phyloP scores from a whole-genome alignment of 2,329 filamentous ascomycete species.

The Apiospora kogelbergensis region DNA sequence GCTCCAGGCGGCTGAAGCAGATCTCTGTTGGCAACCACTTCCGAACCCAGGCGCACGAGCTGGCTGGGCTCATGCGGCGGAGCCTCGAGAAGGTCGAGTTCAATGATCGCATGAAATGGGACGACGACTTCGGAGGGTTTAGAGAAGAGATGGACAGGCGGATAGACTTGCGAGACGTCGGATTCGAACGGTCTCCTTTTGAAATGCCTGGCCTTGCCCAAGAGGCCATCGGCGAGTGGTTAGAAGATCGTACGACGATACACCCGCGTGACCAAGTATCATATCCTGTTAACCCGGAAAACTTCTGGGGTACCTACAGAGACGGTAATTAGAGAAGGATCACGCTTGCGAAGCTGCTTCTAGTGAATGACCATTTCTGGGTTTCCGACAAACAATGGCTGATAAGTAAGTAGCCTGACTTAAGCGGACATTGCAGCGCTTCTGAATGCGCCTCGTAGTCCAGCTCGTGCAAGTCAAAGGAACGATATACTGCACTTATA shows the following conservation, averaged over 20 bases:
- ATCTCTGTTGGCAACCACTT: conserved; percentile 41
- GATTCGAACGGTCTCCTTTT: conserved; percentile 24
- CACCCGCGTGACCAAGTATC: not conserved
- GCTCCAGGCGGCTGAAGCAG: conserved; percentile 22
- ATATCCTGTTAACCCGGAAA: not conserved
- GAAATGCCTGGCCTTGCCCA: conserved; percentile 18
- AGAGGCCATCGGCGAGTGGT: conserved; percentile 22
- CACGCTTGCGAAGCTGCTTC: not conserved
- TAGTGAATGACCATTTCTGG: not conserved
- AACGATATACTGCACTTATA: too few species aligned
- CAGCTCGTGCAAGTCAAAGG: too few species aligned
- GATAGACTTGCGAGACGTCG: conserved; percentile 40
- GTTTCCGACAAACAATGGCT: not conserved
- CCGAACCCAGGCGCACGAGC: conserved; percentile 44
- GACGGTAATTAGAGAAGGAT: too few species aligned
- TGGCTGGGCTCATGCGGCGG: conserved; percentile 48
- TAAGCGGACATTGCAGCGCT: not conserved
- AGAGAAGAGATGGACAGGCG: conserved; percentile 35
- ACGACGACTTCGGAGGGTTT: conserved; percentile 35
- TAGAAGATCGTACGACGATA: conserved; percentile 18
- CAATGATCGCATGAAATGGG: conserved; percentile 41
- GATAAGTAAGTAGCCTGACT: not conserved
- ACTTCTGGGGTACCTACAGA: not conserved
- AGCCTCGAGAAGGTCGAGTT: conserved; percentile 49
- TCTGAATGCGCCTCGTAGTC: not conserved